These are phyloP conservation scores for Ilex asprella DNA, from an alignment of 257 asterid species.

Conservation along the genomic window DNA sequence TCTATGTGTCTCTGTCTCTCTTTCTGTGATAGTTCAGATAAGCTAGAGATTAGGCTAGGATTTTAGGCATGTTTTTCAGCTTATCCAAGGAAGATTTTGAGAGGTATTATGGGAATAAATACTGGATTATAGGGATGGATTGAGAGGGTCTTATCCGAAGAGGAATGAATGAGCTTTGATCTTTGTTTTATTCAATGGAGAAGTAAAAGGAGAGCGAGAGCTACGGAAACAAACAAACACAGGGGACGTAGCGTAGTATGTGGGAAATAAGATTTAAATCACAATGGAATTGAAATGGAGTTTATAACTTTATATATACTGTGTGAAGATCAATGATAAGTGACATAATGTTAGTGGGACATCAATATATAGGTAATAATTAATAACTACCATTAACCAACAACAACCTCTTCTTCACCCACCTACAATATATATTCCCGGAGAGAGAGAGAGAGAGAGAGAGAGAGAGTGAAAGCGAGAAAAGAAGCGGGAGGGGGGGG, in stretches of 20 bases:
- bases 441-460: too few relatives aligned
- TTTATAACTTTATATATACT: too few relatives aligned
- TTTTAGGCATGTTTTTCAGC: not conserved
- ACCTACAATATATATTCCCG: not conserved
- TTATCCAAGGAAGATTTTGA: not conserved
- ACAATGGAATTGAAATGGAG: too few relatives aligned
- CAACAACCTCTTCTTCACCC: not conserved
- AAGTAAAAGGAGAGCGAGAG: not conserved
- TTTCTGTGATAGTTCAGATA: not conserved
- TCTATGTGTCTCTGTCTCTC: not conserved
- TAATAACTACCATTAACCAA: not conserved
- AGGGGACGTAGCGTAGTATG: not conserved
- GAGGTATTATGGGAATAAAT: not conserved
- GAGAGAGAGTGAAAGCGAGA: too few relatives aligned
- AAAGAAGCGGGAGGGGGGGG: too few relatives aligned
- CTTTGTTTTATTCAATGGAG: not conserved
- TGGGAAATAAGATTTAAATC: not conserved
- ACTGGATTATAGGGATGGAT: not conserved
- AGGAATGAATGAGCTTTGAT: not conserved
- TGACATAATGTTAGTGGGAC: not conserved
- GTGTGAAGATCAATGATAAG: not conserved
- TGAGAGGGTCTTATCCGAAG: not conserved
- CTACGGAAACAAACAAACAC: too few relatives aligned
- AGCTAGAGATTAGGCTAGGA: not conserved
- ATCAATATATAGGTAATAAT: not conserved